Base-by-base conservation (phyloP, 257 asterid genomes). In the Nyctanthes arbortristis region DNA sequence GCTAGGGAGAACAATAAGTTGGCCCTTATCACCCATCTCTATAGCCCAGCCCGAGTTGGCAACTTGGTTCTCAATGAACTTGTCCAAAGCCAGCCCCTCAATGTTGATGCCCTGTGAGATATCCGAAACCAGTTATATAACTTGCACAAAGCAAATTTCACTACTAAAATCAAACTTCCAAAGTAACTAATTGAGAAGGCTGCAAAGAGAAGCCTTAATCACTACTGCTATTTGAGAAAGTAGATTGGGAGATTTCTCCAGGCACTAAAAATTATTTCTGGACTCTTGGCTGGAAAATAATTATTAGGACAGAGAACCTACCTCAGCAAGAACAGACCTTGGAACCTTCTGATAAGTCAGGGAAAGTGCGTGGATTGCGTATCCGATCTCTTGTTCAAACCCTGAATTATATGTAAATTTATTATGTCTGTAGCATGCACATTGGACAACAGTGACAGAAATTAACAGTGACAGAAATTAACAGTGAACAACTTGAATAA, bases 261-360 rank as follows among this genome's bases (percentile, higher is more conserved):
- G 55, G 64, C 29, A 43, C 39, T 27, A 57, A 30, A 69, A 61
- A 37, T 25, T 12, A 35, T 20, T 30, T 20, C 11, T 8, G 9
- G 9, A 16, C 13, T 24, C 7, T 5, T 4, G 32, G 29, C 16
- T 7, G 5, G 34, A 37, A 66, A 45, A 60, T 55, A 62, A 16
- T 14, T 52, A 16, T 69, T 29, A 47, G 71, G 59, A 29, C 8
- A 54, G 29, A 72, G 72, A 77, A 68, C 40, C 82, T 86, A 92
- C 98, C 98, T 90, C 97, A 28, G 98, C 98, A 64, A 93, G 84
- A 63, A 90, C 80, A 58, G 96, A 54, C 73, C 93, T 85, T 1
- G 92, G 81, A 58, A 87, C 84, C 63, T 79, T 90, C 68, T 79
- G 95, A 74, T 90, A 87, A 74, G 96, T 85, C 66, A 93, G 81